These are phyloP conservation scores for Clavispora carvajalis DNA, from an alignment of 805 yeast species.

Conservation along the genomic window DNA sequence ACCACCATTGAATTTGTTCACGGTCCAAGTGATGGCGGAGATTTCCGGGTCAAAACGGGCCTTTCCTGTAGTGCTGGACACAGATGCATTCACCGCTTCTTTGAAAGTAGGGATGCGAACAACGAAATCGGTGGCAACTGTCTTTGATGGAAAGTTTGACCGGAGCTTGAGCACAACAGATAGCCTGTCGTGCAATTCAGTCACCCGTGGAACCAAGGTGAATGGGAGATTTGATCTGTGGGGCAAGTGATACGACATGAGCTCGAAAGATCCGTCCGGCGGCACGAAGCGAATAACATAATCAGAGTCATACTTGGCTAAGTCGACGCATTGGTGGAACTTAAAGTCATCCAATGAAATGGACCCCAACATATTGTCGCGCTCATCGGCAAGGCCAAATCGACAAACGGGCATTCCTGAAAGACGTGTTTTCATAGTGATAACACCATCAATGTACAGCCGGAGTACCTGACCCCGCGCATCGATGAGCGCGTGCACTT, in stretches of 20 bases:
- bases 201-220: slow-evolving; percentile 52
- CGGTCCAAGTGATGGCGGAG: slow-evolving; percentile 61
- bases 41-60: slow-evolving; percentile 65
- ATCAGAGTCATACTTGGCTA: slow-evolving; percentile 61
- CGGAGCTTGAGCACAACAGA: slow-evolving; percentile 58
- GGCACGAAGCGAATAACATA: slow-evolving; percentile 69
- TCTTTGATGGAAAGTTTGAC: slow-evolving; percentile 54
- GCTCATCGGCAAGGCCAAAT: slow-evolving; percentile 67
- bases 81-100: slow-evolving; percentile 22
- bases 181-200: slow-evolving; percentile 38
- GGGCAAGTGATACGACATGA: slow-evolving; percentile 58
- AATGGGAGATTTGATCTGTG: slow-evolving; percentile 66
- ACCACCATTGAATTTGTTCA: slow-evolving; percentile 62
- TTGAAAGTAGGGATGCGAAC: slow-evolving; percentile 66
- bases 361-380: slow-evolving; percentile 9
- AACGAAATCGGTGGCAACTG: slow-evolving; percentile 58
- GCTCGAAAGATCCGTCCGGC: slow-evolving; percentile 83
- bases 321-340: slow-evolving; percentile 81
- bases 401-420: slow-evolving; percentile 82
- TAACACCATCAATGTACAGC: slow-evolving; percentile 71
- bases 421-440: slow-evolving; percentile 64
- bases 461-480: slow-evolving; percentile 59
- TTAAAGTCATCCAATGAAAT: slow-evolving; percentile 70
- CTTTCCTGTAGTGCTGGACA: slow-evolving; percentile 55
- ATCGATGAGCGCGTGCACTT: slow-evolving; percentile 63